These are phyloP conservation scores for Macrophomina pseudophaseolina DNA, from an alignment of 2,329 filamentous ascomycete genomes.

Conservation along the genomic window DNA sequence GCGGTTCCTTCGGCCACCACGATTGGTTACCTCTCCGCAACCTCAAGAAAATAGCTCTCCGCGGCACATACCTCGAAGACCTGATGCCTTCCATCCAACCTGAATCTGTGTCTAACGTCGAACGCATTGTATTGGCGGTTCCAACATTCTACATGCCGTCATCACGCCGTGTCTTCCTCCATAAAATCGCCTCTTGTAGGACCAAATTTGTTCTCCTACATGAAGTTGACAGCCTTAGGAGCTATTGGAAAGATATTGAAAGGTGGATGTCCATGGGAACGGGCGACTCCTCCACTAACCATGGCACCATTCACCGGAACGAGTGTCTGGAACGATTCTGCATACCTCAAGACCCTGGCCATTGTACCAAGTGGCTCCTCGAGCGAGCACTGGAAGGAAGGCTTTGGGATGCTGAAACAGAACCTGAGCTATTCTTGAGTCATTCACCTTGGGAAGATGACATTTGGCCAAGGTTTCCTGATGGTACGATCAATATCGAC, in stretches of 20 bases:
- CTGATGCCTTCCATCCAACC: constrained; percentile 37
- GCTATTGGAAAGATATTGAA: background rate
- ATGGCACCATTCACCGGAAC: background rate
- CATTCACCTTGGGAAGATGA: background rate
- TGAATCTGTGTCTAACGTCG: constrained; percentile 44
- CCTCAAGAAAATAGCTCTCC: constrained; percentile 52
- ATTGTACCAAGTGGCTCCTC: background rate
- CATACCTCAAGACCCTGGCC: background rate
- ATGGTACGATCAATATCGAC: background rate
- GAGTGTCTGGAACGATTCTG: background rate
- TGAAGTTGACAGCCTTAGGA: background rate
- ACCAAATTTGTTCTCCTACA: background rate
- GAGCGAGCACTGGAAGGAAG: background rate
- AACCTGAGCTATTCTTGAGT: background rate
- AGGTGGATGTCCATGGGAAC: constrained; percentile 11
- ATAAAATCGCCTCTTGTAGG: background rate
- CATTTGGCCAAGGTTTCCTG: background rate
- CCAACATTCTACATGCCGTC: background rate
- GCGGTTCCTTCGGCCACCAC: constrained; percentile 38
- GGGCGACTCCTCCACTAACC: background rate
- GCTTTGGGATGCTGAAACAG: background rate
- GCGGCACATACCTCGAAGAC: constrained; percentile 47
- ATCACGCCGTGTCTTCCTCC: background rate
- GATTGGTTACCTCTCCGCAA: constrained; percentile 52
- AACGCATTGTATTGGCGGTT: constrained; percentile 38